Percentiles rank a stretch among this genome's conserved stretches.
Conservation (phyloP, 306 rosid species). For the Medicago ruthenica region DNA sequence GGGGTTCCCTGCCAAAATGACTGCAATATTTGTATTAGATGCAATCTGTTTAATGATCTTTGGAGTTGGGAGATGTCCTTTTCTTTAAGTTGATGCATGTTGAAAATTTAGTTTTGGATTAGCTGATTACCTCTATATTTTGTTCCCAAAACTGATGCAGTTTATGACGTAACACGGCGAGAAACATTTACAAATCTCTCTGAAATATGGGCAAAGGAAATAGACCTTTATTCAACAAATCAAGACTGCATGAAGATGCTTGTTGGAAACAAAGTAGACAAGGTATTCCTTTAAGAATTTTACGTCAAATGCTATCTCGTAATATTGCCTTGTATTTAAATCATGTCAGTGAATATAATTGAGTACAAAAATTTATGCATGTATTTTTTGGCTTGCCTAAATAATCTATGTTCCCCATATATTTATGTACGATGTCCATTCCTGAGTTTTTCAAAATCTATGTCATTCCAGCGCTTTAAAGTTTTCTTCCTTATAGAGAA, state of each 20-base stretch:
- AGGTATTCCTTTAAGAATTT: constrained; percentile 60
- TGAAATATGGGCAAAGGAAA: constrained; percentile 95
- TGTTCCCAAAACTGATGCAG: constrained; percentile 49
- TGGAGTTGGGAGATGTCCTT: constrained; percentile 22
- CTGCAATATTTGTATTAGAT: constrained; percentile 16
- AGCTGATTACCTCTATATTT: constrained; percentile 33
- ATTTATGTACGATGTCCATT: constrained; percentile 11
- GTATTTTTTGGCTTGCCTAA: neutral
- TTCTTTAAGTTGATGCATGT: constrained; percentile 12
- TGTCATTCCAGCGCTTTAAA: neutral
- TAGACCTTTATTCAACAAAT: constrained; percentile 92
- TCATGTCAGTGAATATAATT: neutral
- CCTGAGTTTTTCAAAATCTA: constrained; percentile 28
- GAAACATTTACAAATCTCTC: constrained; percentile 93
- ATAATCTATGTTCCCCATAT: neutral
- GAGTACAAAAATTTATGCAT: neutral
- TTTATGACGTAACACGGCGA: constrained; percentile 91
- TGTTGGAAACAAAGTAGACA: constrained; percentile 97
- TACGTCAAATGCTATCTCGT: constrained; percentile 16
- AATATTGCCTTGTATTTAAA: constrained; percentile 3
- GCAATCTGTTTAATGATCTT: constrained; percentile 35
- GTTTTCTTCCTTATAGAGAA: constrained; percentile 36
- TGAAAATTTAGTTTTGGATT: constrained; percentile 28
- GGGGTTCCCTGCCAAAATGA: neutral
- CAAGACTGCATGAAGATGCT: constrained; percentile 99